Evolutionary conservation across 2,329 filamentous ascomycete genomes (phyloP).

Genomic region (Neopestalotiopsis rosae): DNA sequence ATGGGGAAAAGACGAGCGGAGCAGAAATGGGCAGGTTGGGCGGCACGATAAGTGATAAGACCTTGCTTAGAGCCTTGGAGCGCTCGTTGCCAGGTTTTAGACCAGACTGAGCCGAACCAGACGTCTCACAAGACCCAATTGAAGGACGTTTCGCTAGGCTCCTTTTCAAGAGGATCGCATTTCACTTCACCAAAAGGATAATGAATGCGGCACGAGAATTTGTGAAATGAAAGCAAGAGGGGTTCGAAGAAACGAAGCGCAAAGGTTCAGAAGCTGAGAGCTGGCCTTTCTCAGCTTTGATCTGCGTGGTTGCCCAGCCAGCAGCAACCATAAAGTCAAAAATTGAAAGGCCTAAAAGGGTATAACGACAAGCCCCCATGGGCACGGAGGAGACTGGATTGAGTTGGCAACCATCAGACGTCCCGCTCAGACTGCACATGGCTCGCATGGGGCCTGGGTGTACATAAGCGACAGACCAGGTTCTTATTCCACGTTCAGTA

Average conservation of each 20-base stretch:
- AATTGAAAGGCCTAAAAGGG: neutral
- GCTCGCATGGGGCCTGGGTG: too few species aligned
- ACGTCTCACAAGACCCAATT: neutral
- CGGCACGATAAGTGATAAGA: neutral
- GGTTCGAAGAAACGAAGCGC: neutral
- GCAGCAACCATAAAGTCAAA: neutral
- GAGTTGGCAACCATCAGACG: neutral
- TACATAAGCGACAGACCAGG: too few species aligned
- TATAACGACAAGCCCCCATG: neutral
- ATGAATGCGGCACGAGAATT: too few species aligned
- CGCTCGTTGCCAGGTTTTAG: neutral
- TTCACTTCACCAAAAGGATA: too few species aligned
- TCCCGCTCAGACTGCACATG: too few species aligned
- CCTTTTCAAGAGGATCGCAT: too few species aligned
- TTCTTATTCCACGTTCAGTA: too few species aligned
- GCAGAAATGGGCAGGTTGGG: neutral
- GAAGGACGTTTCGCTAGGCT: too few species aligned
- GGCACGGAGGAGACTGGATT: conserved; percentile 5
- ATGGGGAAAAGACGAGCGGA: neutral
- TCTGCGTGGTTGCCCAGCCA: conserved; percentile 8
- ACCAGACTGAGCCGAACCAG: neutral
- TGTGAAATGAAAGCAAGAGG: neutral
- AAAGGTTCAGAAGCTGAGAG: neutral
- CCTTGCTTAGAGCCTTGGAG: neutral
- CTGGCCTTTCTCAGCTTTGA: neutral